Evolutionary conservation across 139 green algal species (phyloP).

Genomic region (Yamagishiella unicocca): DNA sequence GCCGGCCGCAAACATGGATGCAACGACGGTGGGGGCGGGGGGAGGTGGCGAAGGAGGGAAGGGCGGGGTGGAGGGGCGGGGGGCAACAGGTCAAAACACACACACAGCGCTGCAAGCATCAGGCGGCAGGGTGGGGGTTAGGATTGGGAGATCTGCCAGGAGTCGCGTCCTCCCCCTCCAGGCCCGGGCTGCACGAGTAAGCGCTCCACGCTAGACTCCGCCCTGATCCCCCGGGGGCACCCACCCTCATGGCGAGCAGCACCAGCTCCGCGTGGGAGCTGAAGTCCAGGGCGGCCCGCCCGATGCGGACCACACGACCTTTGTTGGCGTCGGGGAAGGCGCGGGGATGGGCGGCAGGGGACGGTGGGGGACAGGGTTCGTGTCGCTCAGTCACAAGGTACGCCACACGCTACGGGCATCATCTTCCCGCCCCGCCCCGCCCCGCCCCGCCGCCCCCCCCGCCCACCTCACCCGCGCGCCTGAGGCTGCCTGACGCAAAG

Average conservation of each 20-base stretch:
- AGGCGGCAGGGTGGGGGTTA: not conserved
- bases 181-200: not conserved
- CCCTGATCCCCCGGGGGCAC: not conserved
- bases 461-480: not conserved
- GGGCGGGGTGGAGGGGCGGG: no score
- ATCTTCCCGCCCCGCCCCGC: not conserved
- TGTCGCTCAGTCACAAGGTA: not conserved
- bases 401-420: not conserved
- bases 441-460: no score
- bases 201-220: not conserved
- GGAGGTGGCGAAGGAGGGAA: no score
- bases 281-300: not conserved
- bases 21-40: no score
- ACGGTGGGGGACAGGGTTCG: not conserved
- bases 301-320: slow-evolving; percentile 15
- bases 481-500: not conserved
- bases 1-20: no score
- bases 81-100: no score
- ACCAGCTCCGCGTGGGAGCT: slow-evolving; percentile 17
- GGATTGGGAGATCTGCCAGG: not conserved
- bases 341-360: no score
- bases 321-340: no score
- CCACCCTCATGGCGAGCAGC: slow-evolving; percentile 31
- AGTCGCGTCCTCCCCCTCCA: not conserved
- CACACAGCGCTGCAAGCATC: not conserved